phyloP scores from a whole-genome alignment of 2,329 filamentous ascomycete genomes.

The Trichoderma arundinaceum region DNA sequence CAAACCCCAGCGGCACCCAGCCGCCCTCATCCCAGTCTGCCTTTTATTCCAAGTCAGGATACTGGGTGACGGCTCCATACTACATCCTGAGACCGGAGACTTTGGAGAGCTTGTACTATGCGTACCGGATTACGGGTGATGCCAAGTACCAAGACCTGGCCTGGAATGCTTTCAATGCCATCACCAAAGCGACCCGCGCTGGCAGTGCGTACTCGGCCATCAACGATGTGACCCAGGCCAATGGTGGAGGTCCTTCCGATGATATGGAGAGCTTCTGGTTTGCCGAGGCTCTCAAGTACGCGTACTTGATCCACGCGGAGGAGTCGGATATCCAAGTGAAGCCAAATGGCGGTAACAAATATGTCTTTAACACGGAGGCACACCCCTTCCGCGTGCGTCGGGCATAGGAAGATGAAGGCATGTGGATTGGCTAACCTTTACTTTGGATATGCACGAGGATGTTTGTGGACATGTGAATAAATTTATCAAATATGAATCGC shows the following conservation, averaged over 20 bases:
- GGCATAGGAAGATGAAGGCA: too few relatives aligned
- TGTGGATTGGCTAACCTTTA: too few relatives aligned
- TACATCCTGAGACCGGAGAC: constrained; percentile 83
- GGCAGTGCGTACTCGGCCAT: constrained; percentile 72
- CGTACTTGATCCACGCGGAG: constrained; percentile 71
- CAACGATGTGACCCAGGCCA: constrained; percentile 65
- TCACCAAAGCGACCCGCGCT: constrained; percentile 67
- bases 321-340: constrained; percentile 62
- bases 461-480: constrained; percentile 4
- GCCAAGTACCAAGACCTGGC: constrained; percentile 81
- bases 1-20: constrained; percentile 49
- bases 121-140: constrained; percentile 79
- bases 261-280: constrained; percentile 89
- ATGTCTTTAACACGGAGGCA: constrained; percentile 58
- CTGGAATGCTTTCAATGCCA: constrained; percentile 76
- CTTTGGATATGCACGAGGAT: neutral
- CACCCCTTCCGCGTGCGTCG: constrained; percentile 47
- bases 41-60: constrained; percentile 72
- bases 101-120: constrained; percentile 85
- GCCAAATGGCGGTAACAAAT: constrained; percentile 52
- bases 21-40: constrained; percentile 53
- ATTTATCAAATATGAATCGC: neutral
- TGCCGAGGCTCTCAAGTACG: constrained; percentile 86
- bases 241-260: constrained; percentile 67
- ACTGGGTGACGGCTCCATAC: constrained; percentile 65